Base-by-base conservation (phyloP, 225 moss, liverwort and hornwort genomes). In the Sphagnum tenellum region DNA sequence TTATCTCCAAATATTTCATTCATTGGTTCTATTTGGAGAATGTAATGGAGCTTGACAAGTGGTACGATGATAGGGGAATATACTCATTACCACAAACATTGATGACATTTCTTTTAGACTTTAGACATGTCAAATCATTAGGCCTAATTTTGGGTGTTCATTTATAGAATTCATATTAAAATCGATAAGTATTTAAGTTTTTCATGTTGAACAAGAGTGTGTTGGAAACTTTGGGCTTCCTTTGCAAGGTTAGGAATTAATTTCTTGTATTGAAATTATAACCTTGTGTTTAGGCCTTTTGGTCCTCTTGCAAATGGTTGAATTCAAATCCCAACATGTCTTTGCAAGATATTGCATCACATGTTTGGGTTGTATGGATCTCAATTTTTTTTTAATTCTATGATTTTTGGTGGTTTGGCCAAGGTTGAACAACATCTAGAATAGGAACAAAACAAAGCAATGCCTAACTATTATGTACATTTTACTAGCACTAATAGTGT, bases 21-120 rank as follows among this genome's bases (percentile, higher is more conserved):
- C 77, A 88, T 56, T 88, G 88, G 88, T 47, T 50, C 45, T 77
- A 81, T 56, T 75, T 88, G 62, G 88, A 88, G 57, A 66, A 81
- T 49, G 88, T 83, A 8, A 64, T 90, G 65, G 46, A 61, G 50
- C 74, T 55, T 2, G 88, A 86, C 55, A 77, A 76, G 56, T 86
- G 76, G 86, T 90, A 90, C 67, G 88, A 90, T 47, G 51, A 50
- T 14, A 72, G 75, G 11, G 89, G 87, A 3, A 84, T 87, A 5
- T 86, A 85, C 85, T 88, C 90, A 61, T 88, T 57, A 90, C 85
- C 9, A 75, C 88, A 6, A 70, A 82, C 5, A 66, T 68, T 13
- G 83, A 90, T 64, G 88, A 85, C 12, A 74, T 74, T 56, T 85
- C 86, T 3, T 70, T 73, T 44, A 53, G 88, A 50, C 57, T 81